phyloP scores from a whole-genome alignment of 768 basidiomycete genomes.

The Lentinula edodes region DNA sequence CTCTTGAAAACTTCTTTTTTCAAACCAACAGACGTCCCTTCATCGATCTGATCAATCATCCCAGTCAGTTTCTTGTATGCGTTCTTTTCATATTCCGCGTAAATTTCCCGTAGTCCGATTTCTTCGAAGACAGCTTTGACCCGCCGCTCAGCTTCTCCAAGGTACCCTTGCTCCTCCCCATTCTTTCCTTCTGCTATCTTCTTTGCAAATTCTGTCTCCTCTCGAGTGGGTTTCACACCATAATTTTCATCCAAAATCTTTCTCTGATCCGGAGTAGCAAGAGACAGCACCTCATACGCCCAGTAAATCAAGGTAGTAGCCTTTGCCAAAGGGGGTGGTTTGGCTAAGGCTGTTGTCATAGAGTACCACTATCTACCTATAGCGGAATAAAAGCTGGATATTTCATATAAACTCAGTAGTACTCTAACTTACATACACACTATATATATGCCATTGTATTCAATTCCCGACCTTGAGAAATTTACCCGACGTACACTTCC shows the following conservation, averaged over 20 bases:
- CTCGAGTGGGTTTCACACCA: slow-evolving; percentile 58
- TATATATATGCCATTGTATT: too few relatives aligned
- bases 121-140: slow-evolving; percentile 64
- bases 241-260: slow-evolving; percentile 49
- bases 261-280: slow-evolving; percentile 51
- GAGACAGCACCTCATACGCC: too few relatives aligned
- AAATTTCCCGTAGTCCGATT: slow-evolving; percentile 61
- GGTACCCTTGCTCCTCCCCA: slow-evolving; percentile 6
- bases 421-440: too few relatives aligned
- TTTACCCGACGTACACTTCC: too few relatives aligned
- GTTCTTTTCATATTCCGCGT: slow-evolving; percentile 73
- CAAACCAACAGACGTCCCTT: slow-evolving; percentile 29
- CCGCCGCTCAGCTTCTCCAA: slow-evolving; percentile 26
- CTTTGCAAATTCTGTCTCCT: slow-evolving; percentile 13
- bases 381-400: too few relatives aligned
- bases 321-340: too few relatives aligned
- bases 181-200: slow-evolving; percentile 5
- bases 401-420: too few relatives aligned
- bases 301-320: too few relatives aligned
- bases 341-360: too few relatives aligned
- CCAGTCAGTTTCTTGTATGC: slow-evolving; percentile 60
- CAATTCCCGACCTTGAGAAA: too few relatives aligned
- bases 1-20: slow-evolving; percentile 70
- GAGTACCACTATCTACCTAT: too few relatives aligned
- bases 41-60: slow-evolving; percentile 71